Base-by-base conservation (phyloP, 1,284 basidiomycete species). In the Wallemia ichthyophaga region DNA sequence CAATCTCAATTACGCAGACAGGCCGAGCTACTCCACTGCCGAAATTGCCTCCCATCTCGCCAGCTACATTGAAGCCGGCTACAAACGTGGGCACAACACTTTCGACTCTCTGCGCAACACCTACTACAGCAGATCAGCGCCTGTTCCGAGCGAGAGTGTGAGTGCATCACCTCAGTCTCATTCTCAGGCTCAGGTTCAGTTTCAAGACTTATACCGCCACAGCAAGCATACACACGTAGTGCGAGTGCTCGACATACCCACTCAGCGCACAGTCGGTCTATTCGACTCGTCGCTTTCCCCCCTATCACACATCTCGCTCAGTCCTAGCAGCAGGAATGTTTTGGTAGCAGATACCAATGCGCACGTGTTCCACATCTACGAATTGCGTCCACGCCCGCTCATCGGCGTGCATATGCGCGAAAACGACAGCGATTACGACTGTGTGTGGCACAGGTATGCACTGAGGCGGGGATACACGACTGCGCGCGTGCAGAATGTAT, bases 361-460 rank as follows among this genome's bases (percentile, higher is more conserved):
- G 3, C 55, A 27, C 15, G 25, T 24, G 3, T 56, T 56, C 55
- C 55, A 56, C 55, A 21, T 56, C 7, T 56, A 56, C 25, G 55
- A 56, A 27, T 24, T 56, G 3, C 55, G 55, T 19, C 55, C 55
- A 17, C 25, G 25, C 3, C 55, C 55, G n/a, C 5, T 56, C 2
- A 5, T 27, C n/a, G n/a, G n/a, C n/a, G n/a, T n/a, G n/a, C n/a
- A n/a, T n/a, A n/a, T n/a, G n/a, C n/a, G n/a, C n/a, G 55, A 25
- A 25, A 27, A 13, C 55, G 15, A 25, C 21, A n/a, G 7, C 19
- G 55, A 56, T 7, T 25, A 27, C 25, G 55, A 27, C 25, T 11
- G 27, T 24, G 55, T 56, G 19, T 56, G 55, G 55, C 55, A 56
- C n/a, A 11, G 55, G 9, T 56, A 56, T 56, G 55, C 55, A 24